Evolutionary conservation across 169 alveolate genomes (phyloP), one percentile per base, ranked within the genome.

Genomic region (Eimeria acervulina): DNA sequence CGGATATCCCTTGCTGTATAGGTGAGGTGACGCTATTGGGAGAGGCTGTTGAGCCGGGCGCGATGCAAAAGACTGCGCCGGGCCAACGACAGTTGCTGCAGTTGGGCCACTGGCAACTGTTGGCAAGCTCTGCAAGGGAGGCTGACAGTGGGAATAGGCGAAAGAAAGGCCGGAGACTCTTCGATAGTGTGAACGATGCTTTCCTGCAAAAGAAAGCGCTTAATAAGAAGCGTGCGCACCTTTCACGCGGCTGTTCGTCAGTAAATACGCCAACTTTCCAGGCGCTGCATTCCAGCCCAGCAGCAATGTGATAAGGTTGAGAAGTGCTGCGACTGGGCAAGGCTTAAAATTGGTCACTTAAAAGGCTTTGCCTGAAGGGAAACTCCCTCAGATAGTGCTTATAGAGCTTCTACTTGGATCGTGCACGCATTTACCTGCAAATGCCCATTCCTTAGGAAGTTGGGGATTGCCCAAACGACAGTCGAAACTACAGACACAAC

Each of bases 181-280:
- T 42, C 90, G 63, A 76, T 91, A 91, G 95, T 95, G 97, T n/a
- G 95, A 80, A 12, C 96, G 92, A 72, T 84, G 96, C 70, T 95
- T 95, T 33, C 97, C 97, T 74, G 88, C 51, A 40, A 31, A 63
- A 63, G n/a, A 5, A 51, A 2, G n/a, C 66, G 19, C 15, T 63
- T n/a, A 63, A 13, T 68, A 31, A 13, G 42, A 1, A 8, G 80
- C 23, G 28, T 68, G 80, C 7, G 47, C 80, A 33, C n/a, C 21
- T 31, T 68, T 28, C 47, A 15, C 42, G 8, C 13, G 47, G 0
- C 10, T 28, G 2, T n/a, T 1, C 76, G 76, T 0, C 68, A 17
- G 40, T 26, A 26, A 63, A n/a, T 5, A 15, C n/a, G n/a, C n/a
- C n/a, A n/a, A n/a, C n/a, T n/a, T n/a, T n/a, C n/a, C n/a, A n/a